Base-by-base conservation (phyloP, 2,329 filamentous ascomycete genomes). In the Trematosphaeria pertusa region DNA sequence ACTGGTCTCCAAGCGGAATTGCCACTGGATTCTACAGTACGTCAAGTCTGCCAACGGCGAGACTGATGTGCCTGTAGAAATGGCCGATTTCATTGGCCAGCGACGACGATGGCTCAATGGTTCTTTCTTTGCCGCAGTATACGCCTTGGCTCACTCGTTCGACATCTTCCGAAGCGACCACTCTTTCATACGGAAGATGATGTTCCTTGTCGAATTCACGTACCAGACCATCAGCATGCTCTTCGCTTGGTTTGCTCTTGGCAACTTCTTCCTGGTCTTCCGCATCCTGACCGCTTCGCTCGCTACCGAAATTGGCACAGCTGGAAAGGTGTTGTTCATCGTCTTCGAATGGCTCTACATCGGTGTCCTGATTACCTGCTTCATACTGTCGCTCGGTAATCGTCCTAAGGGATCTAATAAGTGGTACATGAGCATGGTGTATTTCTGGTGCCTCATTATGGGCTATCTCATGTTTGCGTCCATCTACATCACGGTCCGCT, bases 241-340 rank as follows among this genome's bases (percentile, higher is more conserved):
- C 67, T 99, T 97, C 71, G 92, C 94, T 42, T 99, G 94, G 94
- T 97, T 99, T 69, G 91, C 88, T 62, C 94, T 97, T 66, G 85
- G 94, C 67, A 99, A 99, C 77, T 99, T 99, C 82, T 99, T 97
- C 82, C 78, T 99, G 67, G 93, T 99, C 60, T 99, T 99, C 79
- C 92, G 92, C 73, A 97, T 99, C 69, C 78, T 99, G 56, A 97
- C 93, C 1, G 87, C 86, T 9, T 96, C 92, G 64, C 78, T 99
- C 56, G 88, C 90, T 35, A 80, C 83, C 19, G 81, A 97, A 19
- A 81, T 97, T 2, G 90, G 91, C 37, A 86, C 82, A 4, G 84
- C 84, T 8, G 94, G 94, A 43, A 84, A 84, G 30, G 85, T 96
- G 48, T 79, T 99, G 1, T 88, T 91, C 43, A 86, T 97, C 20